Base-by-base conservation (phyloP, 192 early-diverging fungal species). In the Coemansia sp. region DNA sequence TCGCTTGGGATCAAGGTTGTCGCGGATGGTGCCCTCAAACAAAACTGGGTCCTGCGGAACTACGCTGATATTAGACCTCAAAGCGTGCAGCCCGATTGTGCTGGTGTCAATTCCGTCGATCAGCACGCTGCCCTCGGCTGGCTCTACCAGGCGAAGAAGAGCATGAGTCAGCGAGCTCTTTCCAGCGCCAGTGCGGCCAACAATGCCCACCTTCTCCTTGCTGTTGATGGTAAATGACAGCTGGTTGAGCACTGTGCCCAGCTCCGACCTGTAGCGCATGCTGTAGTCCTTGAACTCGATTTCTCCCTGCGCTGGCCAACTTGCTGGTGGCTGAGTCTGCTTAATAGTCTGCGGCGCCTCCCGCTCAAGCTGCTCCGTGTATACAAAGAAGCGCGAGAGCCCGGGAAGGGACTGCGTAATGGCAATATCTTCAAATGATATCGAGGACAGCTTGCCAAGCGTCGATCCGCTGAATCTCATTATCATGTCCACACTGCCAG, bases 21-120 rank as follows among this genome's bases (percentile, higher is more conserved):
- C 76, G 14, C 92, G 84, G 40, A 92, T 68, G 1, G 89, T 86
- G 22, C 91, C 91, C 49, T 83, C 84, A 59, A 92, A 90, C 19
- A 92, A 53, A 7, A 86, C 79, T 0, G 90, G 90, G 35, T 91
- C 90, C 66, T 89, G 88, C 4, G 89, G 88, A 11, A 90, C 87
- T 42, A 90, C 83, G 38, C 79, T 84, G 41, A 89, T 70, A 5
- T 59, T 74, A 0, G 81, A 73, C 11, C 88, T 67, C 60, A 89
- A 59, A 32, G 88, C 74, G 17, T 73, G 64, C 12, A 89, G 68
- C 22, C 88, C 88, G 51, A 89, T 79, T 32, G 76, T 87, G 36
- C 67, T 65, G 27, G 78, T 87, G 46, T 88, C 85, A 37, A 89
- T 58, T 12, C 77, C 76, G 40, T 89, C 88, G 36, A 89, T 86